A percentile compares a stretch with the other conserved stretches of the same genome.
Conservation (phyloP, 306 rosid genomes). For the Vigna angularis region DNA sequence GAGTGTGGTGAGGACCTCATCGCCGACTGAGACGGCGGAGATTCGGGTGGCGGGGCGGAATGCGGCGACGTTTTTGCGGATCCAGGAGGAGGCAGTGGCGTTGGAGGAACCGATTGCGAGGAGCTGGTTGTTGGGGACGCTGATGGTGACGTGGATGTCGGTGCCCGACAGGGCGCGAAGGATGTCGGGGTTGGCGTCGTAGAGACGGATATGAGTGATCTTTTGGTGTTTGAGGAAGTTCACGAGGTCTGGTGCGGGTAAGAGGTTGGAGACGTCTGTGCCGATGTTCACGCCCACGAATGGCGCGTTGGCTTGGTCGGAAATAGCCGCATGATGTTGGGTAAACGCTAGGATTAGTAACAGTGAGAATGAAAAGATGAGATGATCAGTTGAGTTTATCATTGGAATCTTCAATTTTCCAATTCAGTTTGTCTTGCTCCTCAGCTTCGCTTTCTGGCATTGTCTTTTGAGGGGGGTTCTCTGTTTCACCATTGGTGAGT, state of each 20-base stretch:
- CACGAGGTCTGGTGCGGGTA: conserved; percentile 54
- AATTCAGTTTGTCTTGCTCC: conserved; percentile 53
- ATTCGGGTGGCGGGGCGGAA: conserved; percentile 71
- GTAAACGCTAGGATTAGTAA: background rate
- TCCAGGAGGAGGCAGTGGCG: conserved; percentile 79
- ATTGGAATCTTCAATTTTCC: conserved; percentile 51
- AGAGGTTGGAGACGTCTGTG: conserved; percentile 71
- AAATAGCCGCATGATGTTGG: background rate
- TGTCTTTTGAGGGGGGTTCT: conserved; percentile 41
- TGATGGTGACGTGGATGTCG: conserved; percentile 66
- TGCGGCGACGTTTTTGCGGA: conserved; percentile 70
- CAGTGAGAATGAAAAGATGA: conserved; percentile 26
- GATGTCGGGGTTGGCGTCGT: conserved; percentile 79
- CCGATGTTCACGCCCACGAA: conserved; percentile 87
- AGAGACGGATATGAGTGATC: conserved; percentile 71
- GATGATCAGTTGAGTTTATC: conserved; percentile 51
- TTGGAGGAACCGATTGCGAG: conserved; percentile 85
- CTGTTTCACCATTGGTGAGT: background rate
- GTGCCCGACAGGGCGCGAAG: conserved; percentile 69
- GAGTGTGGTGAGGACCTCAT: conserved; percentile 78
- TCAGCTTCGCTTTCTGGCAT: conserved; percentile 71
- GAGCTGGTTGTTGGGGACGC: conserved; percentile 92
- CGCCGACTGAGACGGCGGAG: conserved; percentile 75
- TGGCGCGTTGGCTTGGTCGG: conserved; percentile 50
- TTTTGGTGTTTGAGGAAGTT: conserved; percentile 69